Evolutionary conservation across 495 filamentous ascomycete species (phyloP), one percentile per base, ranked within the genome.

Genomic region (Penicillium psychrofluorescens): DNA sequence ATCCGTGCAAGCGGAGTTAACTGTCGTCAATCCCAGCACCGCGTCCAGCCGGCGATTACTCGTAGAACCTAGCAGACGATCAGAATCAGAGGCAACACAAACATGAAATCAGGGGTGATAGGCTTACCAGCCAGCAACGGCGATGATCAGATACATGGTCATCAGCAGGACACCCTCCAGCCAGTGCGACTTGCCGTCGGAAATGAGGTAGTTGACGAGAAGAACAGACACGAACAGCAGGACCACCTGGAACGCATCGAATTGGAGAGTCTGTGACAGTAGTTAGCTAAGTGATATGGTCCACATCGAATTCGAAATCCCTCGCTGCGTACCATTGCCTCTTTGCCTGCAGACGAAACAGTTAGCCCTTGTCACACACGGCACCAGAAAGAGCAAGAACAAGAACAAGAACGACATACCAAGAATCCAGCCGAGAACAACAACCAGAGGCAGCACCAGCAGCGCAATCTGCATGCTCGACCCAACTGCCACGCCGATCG

Each of bases 401-500:
- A 22, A 22, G 22, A 22, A 22, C 22, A 6, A 22, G 22, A 22
- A 6, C 4, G 7, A 46, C 55, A 76, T 77, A 47, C 80, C 83
- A 64, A 90, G 78, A 34, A 81, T 81, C 88, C 88, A 94, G 10
- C 87, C 88, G 42, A 92, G 76, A 27, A 92, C 77, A 13, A 91
- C 79, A 47, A 85, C 72, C 36, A 92, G 64, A 0, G 88, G 88
- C 49, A 92, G 79, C 36, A 91, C 74, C 48, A 91, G 73, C 15
- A 94, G 66, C 0, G 88, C 82, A 64, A 94, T 86, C 70, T 94
- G 88, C 85, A 94, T 90, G 48, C 79, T 85, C 22, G 83, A 87
- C 40, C 88, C 88, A 10, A 94, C 80, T 6, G 86, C 85, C 10
- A 94, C 88, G 22, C 87, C 86, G 47, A 91, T 90, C 9, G 85